phyloP scores from a whole-genome alignment of 306 rosid genomes.

The Cicer yamashitae region DNA sequence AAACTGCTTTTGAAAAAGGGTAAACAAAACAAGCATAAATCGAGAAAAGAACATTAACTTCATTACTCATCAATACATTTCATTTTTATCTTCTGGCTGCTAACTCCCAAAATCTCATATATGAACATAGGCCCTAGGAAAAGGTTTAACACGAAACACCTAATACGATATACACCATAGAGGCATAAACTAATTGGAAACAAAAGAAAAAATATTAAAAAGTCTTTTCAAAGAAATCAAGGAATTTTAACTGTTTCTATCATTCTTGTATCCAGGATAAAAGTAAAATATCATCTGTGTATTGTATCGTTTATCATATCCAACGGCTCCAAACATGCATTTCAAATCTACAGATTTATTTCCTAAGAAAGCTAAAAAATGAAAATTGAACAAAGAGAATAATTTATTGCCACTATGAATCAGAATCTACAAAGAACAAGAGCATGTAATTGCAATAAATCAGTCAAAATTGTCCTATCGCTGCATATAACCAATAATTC shows the following conservation, averaged over 20 bases:
- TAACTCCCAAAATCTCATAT: neutral
- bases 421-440: constrained; percentile 11
- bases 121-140: neutral
- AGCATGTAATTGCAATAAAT: neutral
- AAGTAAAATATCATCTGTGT: neutral
- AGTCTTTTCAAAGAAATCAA: neutral
- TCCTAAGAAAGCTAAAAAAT: neutral
- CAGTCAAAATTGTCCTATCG: neutral
- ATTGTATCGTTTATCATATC: neutral
- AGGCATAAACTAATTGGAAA: neutral
- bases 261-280: neutral
- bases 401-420: neutral
- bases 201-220: neutral
- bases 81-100: neutral
- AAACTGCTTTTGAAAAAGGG: neutral
- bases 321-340: neutral
- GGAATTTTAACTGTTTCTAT: neutral
- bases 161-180: neutral
- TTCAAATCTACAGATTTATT: constrained; percentile 1
- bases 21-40: neutral
- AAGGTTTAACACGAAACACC: neutral
- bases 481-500: constrained; percentile 17
- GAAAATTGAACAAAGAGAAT: neutral
- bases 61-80: neutral
- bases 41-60: constrained; percentile 12